phyloP scores from a whole-genome alignment of 805 yeast species.

The Lipomyces yamadae region DNA sequence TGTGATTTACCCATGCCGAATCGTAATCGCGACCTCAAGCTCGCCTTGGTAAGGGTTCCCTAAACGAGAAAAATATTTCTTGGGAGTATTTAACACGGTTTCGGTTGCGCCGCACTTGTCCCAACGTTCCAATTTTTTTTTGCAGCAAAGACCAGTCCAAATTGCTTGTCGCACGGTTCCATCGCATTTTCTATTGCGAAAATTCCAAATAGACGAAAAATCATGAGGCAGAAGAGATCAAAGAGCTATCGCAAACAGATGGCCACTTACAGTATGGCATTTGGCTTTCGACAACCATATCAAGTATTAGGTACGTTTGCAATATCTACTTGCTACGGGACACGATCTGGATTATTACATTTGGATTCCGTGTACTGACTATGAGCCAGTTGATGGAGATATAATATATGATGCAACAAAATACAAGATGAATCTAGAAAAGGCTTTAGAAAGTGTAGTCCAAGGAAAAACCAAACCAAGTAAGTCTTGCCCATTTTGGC shows the following conservation, averaged over 20 bases:
- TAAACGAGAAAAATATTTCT: neutral
- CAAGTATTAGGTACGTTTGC: constrained; percentile 60
- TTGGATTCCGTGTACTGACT: neutral
- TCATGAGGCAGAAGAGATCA: constrained; percentile 95
- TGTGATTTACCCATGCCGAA: constrained; percentile 80
- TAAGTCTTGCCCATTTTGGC: constrained; percentile 29
- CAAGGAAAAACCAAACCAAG: constrained; percentile 82
- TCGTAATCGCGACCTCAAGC: neutral
- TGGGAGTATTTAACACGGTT: neutral
- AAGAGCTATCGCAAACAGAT: constrained; percentile 92
- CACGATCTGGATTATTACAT: neutral
- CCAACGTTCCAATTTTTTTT: constrained; percentile 7
- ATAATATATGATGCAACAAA: constrained; percentile 67
- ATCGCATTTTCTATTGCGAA: neutral
- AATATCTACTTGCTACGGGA: neutral
- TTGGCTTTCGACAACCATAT: constrained; percentile 91
- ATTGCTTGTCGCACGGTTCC: neutral
- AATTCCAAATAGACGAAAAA: constrained; percentile 15
- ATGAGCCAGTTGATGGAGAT: constrained; percentile 69
- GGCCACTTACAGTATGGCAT: constrained; percentile 80
- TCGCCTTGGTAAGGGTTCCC: neutral
- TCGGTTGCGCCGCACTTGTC: constrained; percentile 13
- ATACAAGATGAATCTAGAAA: constrained; percentile 76
- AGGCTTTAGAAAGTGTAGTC: constrained; percentile 77
- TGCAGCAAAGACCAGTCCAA: neutral